Percentiles rank a stretch among this genome's conserved stretches.
phyloP scores from a whole-genome alignment of 495 filamentous ascomycete species.

The Penicillium nucicola region DNA sequence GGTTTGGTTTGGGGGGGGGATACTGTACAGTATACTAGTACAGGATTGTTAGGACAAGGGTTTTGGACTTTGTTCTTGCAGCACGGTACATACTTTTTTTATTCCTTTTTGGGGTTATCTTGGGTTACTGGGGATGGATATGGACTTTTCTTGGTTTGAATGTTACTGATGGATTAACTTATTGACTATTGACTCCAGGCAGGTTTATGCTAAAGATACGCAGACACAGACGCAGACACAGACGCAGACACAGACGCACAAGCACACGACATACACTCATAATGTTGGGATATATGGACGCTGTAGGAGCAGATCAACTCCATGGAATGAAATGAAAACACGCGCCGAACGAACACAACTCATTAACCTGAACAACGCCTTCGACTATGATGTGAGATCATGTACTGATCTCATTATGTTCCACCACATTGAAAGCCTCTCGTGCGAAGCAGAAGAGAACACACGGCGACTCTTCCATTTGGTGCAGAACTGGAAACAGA shows the following conservation, averaged over 20 bases:
- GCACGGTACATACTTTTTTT: no score
- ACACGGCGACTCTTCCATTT: background rate
- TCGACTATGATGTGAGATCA: background rate
- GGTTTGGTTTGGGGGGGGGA: no score
- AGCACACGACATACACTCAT: slow-evolving; percentile 1
- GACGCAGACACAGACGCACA: no score
- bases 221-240: no score
- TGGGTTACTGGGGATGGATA: background rate
- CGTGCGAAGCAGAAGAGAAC: background rate
- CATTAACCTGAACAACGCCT: background rate
- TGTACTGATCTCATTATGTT: slow-evolving; percentile 3
- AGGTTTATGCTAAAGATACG: slow-evolving; percentile 1
- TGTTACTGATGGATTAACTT: no score
- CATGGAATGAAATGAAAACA: background rate
- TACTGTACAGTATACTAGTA: no score
- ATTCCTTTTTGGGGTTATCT: background rate
- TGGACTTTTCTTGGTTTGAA: background rate
- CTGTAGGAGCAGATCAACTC: background rate
- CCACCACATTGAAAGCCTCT: background rate
- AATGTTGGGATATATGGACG: slow-evolving; percentile 9
- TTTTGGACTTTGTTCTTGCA: background rate
- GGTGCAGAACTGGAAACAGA: background rate
- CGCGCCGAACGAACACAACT: background rate
- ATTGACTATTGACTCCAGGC: background rate
- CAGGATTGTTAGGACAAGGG: no score